Evolutionary conservation across 2,329 filamentous ascomycete genomes (phyloP).

Genomic region (Xylariaceae sp.): DNA sequence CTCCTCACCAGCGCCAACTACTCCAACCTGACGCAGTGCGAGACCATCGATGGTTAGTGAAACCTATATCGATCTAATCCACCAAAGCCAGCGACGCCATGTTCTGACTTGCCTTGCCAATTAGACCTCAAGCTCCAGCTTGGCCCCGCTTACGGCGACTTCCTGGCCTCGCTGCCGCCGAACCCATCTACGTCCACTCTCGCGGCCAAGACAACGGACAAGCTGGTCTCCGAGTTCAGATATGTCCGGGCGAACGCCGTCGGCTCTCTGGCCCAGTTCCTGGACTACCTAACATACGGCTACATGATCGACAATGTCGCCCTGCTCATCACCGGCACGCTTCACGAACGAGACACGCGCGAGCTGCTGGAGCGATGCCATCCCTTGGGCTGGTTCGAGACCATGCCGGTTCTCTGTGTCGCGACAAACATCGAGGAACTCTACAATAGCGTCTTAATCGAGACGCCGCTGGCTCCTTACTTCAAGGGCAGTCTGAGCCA

Average conservation of each 20-base stretch:
- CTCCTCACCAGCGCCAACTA: conserved; percentile 89
- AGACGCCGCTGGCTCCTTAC: conserved; percentile 91
- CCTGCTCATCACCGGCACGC: conserved; percentile 91
- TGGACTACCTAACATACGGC: conserved; percentile 97
- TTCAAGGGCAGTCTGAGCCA: conserved; percentile 97
- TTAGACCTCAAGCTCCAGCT: conserved; percentile 96
- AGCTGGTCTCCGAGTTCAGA: conserved; percentile 94
- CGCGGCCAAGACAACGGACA: conserved; percentile 92
- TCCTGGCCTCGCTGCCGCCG: conserved; percentile 85
- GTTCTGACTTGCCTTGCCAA: conserved; percentile 3
- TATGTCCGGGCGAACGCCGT: conserved; percentile 93
- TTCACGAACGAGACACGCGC: conserved; percentile 94
- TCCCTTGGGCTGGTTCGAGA: conserved; percentile 97
- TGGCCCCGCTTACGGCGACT: conserved; percentile 93
- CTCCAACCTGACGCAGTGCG: conserved; percentile 93
- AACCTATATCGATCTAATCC: conserved; percentile 2
- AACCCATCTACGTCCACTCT: conserved; percentile 96
- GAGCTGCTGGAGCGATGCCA: conserved; percentile 95
- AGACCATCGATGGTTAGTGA: conserved; percentile 82
- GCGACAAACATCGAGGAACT: conserved; percentile 98
- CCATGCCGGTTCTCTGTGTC: conserved; percentile 94
- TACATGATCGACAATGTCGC: conserved; percentile 99
- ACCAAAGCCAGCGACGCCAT: neutral
- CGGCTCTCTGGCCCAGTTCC: conserved; percentile 86
- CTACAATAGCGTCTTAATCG: conserved; percentile 95